Percentiles rank a stretch among this genome's conserved stretches.
phyloP scores from a whole-genome alignment of 768 basidiomycete genomes.

The Termitomyces sp. region DNA sequence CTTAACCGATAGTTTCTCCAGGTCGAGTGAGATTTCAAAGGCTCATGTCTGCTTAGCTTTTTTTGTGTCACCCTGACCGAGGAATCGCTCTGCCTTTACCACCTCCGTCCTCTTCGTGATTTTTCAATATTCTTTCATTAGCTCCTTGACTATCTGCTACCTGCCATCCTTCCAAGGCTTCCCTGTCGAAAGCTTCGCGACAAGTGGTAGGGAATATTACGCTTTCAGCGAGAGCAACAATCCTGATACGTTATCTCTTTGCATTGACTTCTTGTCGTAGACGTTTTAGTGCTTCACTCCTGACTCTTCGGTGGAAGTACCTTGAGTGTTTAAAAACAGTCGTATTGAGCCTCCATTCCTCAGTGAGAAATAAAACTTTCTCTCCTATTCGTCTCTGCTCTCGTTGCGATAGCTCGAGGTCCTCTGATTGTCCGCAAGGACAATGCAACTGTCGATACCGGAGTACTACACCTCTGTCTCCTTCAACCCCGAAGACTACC shows the following conservation, averaged over 20 bases:
- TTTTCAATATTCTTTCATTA: background rate
- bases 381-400: background rate
- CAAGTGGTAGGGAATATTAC: background rate
- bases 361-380: background rate
- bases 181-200: background rate
- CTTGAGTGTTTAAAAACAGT: no score
- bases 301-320: no score
- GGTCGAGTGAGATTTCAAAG: background rate
- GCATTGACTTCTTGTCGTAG: no score
- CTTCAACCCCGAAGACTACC: background rate
- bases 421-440: background rate
- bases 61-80: background rate
- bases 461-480: background rate
- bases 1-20: background rate
- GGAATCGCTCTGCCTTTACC: background rate
- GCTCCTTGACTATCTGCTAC: background rate
- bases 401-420: background rate
- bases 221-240: background rate
- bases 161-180: background rate
- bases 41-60: background rate
- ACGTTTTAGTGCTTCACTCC: no score
- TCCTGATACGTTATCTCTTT: background rate
- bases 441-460: background rate
- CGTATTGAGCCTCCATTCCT: background rate
- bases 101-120: background rate